These are phyloP conservation scores for Xylaria flabelliformis DNA, from an alignment of 495 filamentous ascomycete genomes.

Conservation along the genomic window DNA sequence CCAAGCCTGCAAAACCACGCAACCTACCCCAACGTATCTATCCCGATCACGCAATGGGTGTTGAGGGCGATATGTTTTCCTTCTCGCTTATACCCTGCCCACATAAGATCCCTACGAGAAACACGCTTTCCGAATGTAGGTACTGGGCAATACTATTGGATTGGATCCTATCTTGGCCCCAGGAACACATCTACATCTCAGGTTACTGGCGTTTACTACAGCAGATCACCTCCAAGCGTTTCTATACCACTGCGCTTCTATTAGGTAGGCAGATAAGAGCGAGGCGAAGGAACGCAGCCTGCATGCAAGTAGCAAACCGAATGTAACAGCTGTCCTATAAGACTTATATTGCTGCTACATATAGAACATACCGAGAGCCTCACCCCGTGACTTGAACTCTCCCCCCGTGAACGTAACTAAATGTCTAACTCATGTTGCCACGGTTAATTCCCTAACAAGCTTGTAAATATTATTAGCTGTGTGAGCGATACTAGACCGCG, in stretches of 20 bases:
- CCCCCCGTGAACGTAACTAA: slow-evolving; percentile 6
- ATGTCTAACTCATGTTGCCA: not conserved
- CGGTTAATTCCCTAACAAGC: not conserved
- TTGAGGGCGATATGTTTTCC: not conserved
- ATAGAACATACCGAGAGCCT: slow-evolving; percentile 23
- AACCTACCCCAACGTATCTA: not conserved
- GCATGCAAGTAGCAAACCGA: slow-evolving; percentile 7
- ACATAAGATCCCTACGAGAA: slow-evolving; percentile 13
- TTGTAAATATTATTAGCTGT: not conserved
- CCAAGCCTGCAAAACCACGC: not conserved
- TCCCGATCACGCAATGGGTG: not conserved
- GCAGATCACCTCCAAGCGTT: not conserved
- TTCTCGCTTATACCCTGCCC: not conserved
- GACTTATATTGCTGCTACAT: slow-evolving; percentile 18
- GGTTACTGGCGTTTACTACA: slow-evolving; percentile 3
- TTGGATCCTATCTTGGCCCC: not conserved
- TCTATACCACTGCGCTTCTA: not conserved
- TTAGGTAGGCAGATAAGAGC: not conserved
- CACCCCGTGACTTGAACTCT: not conserved
- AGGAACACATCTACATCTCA: slow-evolving; percentile 3
- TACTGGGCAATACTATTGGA: slow-evolving; percentile 8
- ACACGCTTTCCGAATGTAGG: not conserved
- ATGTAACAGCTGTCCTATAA: slow-evolving; percentile 21
- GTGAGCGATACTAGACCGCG: not conserved
- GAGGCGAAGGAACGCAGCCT: slow-evolving; percentile 21